Evolutionary conservation across 164 flowering plant genomes (phyloP), one percentile per base, ranked within the genome.

Genomic region (Euptelea pleiosperma): DNA sequence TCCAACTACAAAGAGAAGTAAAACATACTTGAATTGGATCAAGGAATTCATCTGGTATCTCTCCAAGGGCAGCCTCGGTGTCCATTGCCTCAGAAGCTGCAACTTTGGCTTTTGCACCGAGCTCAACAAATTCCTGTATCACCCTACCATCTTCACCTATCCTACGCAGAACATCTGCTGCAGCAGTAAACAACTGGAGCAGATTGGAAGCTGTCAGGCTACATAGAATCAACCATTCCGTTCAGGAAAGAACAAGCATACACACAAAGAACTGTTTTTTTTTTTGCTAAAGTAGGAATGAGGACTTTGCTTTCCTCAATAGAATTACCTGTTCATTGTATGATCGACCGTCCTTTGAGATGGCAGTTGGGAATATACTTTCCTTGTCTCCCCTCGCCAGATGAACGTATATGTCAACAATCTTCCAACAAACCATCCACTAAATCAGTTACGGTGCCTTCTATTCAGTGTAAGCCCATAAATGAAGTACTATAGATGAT

Each of bases 51-150:
- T 87, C 95, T 0, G 96, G 97, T 63, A 90, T 84, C 25, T 90
- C 97, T 47, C 97, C 97, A 47, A 90, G 91, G 39, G 79, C 72
- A 54, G 86, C 90, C 64, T 90, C 97, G 42, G 82, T 66, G 22
- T 90, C 97, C 90, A 82, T 78, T 33, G 92, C 92, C 68, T 83
- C 90, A 18, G 83, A 68, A 55, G 97, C 97, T 51, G 97, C 97
- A 68, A 68, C 71, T 72, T 82, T 85, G 29, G 92, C 89, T 69
- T 80, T 90, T 51, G 53, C 56, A 55, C 97, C 95, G 42, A 90
- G 85, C 57, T 82, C 86, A 51, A 82, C 41, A 69, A 90, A 90
- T 57, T 82, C 93, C 45, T 82, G 83, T 67, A 85, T 76, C n/a
- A 90, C 62, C 70, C 86, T 82, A 24, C 65, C 66, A 70, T 84